These are phyloP conservation scores for Paecilomyces dactylethromorphus DNA, from an alignment of 2,329 filamentous ascomycete genomes.

Conservation along the genomic window DNA sequence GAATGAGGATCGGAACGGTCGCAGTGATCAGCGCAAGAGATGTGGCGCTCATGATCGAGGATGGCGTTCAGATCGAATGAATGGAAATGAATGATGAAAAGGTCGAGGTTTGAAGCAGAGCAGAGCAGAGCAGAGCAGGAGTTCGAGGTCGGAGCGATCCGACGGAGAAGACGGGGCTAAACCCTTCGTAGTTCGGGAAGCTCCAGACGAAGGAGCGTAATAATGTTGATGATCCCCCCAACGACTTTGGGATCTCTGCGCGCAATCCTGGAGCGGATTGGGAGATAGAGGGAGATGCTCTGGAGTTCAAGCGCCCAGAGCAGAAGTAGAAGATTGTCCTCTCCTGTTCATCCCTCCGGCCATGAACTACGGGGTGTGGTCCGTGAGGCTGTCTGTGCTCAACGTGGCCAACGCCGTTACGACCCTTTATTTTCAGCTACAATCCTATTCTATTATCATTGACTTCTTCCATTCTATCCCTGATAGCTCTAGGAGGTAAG, in stretches of 20 bases:
- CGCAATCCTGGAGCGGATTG: not conserved
- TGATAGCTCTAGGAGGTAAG: not conserved
- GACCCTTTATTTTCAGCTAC: not conserved
- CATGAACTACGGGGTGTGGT: not conserved
- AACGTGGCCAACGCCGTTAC: not conserved
- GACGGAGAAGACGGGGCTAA: not conserved
- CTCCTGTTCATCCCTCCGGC: not conserved
- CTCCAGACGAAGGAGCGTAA: not conserved
- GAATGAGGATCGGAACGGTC: not conserved
- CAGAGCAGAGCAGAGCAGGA: not conserved
- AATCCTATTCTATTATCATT: not conserved
- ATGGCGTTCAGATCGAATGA: not conserved
- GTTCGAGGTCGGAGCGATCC: not conserved
- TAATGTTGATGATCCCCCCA: not conserved
- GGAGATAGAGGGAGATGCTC: no score
- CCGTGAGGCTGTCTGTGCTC: conserved; percentile 3
- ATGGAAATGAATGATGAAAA: not conserved
- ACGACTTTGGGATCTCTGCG: not conserved
- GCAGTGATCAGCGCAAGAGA: not conserved
- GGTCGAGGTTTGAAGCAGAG: not conserved
- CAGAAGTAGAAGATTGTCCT: not conserved
- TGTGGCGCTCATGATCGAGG: not conserved
- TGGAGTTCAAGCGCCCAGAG: no score
- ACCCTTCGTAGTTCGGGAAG: not conserved
- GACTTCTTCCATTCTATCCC: not conserved